A percentile compares a stretch with the other conserved stretches of the same genome.
phyloP scores from a whole-genome alignment of 179 eudicot species.

The Pouteria campechiana region DNA sequence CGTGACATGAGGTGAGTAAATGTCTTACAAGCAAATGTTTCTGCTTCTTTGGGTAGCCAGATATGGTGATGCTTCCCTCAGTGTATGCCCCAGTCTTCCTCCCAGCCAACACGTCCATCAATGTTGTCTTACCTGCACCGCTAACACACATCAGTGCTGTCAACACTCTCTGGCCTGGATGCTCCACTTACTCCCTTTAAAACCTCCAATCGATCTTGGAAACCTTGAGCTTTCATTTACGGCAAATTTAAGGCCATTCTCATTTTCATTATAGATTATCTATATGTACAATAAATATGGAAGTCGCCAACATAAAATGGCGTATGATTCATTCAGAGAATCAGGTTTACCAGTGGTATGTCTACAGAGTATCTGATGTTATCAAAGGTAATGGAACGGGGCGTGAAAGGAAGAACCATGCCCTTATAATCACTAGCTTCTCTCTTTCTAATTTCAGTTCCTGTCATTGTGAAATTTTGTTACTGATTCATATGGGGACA shows the following conservation, averaged over 20 bases:
- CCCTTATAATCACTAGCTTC: too few species aligned
- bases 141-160: conserved; percentile 50
- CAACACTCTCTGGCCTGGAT: conserved; percentile 36
- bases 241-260: neutral
- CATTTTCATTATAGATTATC: neutral
- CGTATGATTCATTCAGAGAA: neutral
- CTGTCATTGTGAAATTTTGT: too few species aligned
- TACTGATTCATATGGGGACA: too few species aligned
- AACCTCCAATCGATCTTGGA: conserved; percentile 22
- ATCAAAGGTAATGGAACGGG: conserved; percentile 23
- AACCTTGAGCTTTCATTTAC: conserved; percentile 41
- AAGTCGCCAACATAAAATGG: too few species aligned
- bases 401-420: conserved; percentile 35
- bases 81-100: conserved; percentile 39
- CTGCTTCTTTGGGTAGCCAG: conserved; percentile 41
- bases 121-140: conserved; percentile 46
- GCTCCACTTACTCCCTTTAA: conserved; percentile 35
- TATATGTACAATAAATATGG: too few species aligned
- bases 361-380: conserved; percentile 22
- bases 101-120: conserved; percentile 49
- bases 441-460: too few species aligned
- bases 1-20: conserved; percentile 33
- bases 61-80: conserved; percentile 26
- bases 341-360: conserved; percentile 20
- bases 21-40: conserved; percentile 43